These are phyloP conservation scores for Hydnomerulius pinastri DNA, from an alignment of 768 basidiomycete genomes.

Conservation along the genomic window DNA sequence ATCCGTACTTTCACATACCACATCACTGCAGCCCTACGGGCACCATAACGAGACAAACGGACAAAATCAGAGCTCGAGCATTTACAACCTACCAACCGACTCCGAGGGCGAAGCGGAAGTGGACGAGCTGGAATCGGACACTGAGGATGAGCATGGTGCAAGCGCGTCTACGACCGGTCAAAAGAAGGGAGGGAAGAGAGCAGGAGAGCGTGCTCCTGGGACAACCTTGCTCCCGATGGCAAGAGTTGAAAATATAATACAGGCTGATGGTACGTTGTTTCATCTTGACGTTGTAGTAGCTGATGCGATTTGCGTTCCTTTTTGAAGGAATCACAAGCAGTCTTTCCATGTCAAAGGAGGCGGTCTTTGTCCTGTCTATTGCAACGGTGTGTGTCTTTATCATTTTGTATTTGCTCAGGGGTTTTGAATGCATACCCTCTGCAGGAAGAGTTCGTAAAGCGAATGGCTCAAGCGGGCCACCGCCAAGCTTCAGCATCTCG, in stretches of 20 bases:
- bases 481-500: conserved; percentile 60
- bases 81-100: conserved; percentile 36
- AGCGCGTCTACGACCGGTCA: conserved; percentile 23
- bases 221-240: conserved; percentile 66
- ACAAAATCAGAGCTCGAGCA: conserved; percentile 23
- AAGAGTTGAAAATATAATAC: conserved; percentile 74
- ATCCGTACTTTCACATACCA: conserved; percentile 31
- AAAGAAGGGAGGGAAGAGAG: conserved; percentile 30
- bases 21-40: conserved; percentile 33
- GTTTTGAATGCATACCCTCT: conserved; percentile 6
- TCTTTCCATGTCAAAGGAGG: conserved; percentile 75
- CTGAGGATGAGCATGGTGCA: conserved; percentile 30
- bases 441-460: conserved; percentile 87
- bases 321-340: conserved; percentile 55
- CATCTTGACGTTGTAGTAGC: conserved; percentile 10
- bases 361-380: conserved; percentile 68
- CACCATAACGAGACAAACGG: conserved; percentile 26
- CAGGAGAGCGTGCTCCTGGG: conserved; percentile 55
- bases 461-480: conserved; percentile 69
- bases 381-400: conserved; percentile 58
- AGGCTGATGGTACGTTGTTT: conserved; percentile 65
- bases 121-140: conserved; percentile 36
- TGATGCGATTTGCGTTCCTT: conserved; percentile 17
- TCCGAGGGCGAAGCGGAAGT: conserved; percentile 36
- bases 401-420: conserved; percentile 8